phyloP scores from a whole-genome alignment of 176 grass and related monocot genomes.

The Musa itinerans region DNA sequence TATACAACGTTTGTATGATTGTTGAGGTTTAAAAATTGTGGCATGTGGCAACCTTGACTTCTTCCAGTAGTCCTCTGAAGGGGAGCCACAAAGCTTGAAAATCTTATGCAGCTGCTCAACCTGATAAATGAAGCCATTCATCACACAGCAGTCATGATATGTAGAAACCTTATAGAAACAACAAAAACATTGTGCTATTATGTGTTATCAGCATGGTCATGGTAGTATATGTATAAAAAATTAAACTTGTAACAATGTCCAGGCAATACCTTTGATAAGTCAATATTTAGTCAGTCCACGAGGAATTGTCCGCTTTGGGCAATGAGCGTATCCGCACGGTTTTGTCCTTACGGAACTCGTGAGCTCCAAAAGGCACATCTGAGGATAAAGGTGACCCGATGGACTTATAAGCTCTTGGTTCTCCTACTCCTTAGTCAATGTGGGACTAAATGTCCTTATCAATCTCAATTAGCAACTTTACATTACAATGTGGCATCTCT shows the following conservation, averaged over 20 bases:
- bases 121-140: background rate
- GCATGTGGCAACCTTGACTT: constrained; percentile 4
- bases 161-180: background rate
- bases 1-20: background rate
- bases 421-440: too few relatives aligned
- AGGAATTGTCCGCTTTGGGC: too few relatives aligned
- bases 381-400: too few relatives aligned
- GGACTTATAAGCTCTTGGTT: too few relatives aligned
- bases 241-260: background rate
- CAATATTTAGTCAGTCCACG: too few relatives aligned
- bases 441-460: too few relatives aligned
- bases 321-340: too few relatives aligned
- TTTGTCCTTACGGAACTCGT: too few relatives aligned
- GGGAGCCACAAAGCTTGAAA: constrained; percentile 5
- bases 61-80: constrained; percentile 5
- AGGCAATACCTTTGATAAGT: background rate
- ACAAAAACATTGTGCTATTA: background rate
- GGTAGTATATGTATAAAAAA: background rate
- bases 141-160: background rate
- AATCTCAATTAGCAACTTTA: background rate
- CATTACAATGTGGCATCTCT: background rate
- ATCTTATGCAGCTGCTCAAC: constrained; percentile 6
- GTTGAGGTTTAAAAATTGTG: constrained; percentile 8
- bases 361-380: too few relatives aligned
- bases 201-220: background rate